Conservation (phyloP, 208 protist genomes). For the Wallacemonas sp. region DNA sequence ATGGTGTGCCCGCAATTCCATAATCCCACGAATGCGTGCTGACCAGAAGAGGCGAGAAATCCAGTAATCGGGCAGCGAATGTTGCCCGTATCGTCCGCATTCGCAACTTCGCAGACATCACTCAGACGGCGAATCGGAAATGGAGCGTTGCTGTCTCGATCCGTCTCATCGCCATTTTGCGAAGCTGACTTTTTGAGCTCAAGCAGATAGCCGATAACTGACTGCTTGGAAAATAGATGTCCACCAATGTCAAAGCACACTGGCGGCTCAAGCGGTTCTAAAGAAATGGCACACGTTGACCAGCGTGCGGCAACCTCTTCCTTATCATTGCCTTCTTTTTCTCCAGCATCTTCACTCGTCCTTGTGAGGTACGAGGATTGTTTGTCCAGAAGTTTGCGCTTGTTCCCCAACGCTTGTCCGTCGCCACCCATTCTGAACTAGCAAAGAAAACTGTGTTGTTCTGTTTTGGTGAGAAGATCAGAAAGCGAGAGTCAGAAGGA, state of each 20-base stretch:
- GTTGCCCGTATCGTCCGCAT: constrained; percentile 24
- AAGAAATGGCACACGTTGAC: constrained; percentile 60
- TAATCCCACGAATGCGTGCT: constrained; percentile 67
- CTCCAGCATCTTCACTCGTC: constrained; percentile 18
- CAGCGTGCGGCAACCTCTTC: constrained; percentile 35
- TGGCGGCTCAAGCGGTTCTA: constrained; percentile 54
- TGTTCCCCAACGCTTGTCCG: constrained; percentile 81
- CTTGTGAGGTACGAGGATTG: constrained; percentile 48
- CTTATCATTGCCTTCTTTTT: constrained; percentile 31
- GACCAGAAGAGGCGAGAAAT: constrained; percentile 42
- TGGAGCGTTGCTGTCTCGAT: neutral
- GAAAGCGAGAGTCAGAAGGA: neutral
- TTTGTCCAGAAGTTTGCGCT: constrained; percentile 59
- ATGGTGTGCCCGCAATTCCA: constrained; percentile 84
- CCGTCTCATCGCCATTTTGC: neutral
- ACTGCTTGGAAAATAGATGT: constrained; percentile 62
- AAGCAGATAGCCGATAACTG: constrained; percentile 62
- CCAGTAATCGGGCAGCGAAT: constrained; percentile 68
- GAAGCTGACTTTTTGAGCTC: constrained; percentile 17
- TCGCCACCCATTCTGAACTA: constrained; percentile 69
- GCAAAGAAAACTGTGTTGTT: neutral
- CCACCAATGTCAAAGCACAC: constrained; percentile 66
- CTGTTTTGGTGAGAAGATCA: no score
- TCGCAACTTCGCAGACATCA: constrained; percentile 62
- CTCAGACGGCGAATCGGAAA: constrained; percentile 33